Base-by-base conservation (phyloP, 805 yeast species). In the Lachancea thermotolerans region DNA sequence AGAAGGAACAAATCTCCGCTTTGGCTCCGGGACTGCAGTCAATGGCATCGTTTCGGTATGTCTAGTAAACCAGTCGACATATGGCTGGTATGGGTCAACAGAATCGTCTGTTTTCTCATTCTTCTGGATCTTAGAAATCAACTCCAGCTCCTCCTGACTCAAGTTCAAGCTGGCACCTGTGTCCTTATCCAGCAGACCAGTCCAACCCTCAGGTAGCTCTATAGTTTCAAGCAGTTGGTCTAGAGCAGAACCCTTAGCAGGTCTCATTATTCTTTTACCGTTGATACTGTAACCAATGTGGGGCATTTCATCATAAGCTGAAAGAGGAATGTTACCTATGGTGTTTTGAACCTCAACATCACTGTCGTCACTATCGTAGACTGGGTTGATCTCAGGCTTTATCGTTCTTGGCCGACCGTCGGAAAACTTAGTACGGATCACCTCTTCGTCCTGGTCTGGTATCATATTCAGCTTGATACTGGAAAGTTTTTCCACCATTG, bases 121-220 rank as follows among this genome's bases (percentile, higher is more conserved):
- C 55, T 73, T 76, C 67, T 89, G 96, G 57, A 93, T 80, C 62
- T 86, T 88, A 53, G 82, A 74, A 59, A 93, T 86, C 51, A 93
- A 75, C 54, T 90, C 95, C 58, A 90, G 73, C 67, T 93, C 99
- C 60, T 91, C 97, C 43, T 76, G 75, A 7, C 88, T 79, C 52
- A 93, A 72, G 54, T 93, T 89, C 69, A 93, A 75, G 43, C 86
- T 74, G 9, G 80, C 65, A 49, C 99, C 99, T 6, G 98, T 88
- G 58, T 81, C 76, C 58, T 86, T 84, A 66, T 93, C 98, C 49
- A 91, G 69, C 49, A 93, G 73, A 39, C 99, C 99, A 12, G 99
- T 93, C 98, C 98, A 93, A 21, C 99, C 99, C 67, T 87, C 95
- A 11, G 99, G 99, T 51, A 93, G 72, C 50, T 93, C 99, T 49